phyloP scores from a whole-genome alignment of 108 stramenopile species.

The Discostella stelligeroides region DNA sequence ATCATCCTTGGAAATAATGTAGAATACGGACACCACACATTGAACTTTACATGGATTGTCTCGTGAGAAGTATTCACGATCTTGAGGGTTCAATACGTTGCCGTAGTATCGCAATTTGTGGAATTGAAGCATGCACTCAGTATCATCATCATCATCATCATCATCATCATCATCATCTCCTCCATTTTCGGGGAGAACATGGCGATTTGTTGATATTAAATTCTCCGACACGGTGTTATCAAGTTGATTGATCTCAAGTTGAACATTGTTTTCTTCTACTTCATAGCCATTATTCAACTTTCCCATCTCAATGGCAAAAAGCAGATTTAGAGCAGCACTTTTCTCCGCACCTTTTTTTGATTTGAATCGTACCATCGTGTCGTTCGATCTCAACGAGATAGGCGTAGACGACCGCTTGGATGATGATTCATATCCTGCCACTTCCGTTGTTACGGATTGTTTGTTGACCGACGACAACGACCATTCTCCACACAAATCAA shows the following conservation, averaged over 20 bases:
- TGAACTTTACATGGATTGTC: constrained; percentile 23
- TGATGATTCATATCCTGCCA: no score
- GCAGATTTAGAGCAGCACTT: constrained; percentile 31
- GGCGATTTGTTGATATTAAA: no score
- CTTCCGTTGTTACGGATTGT: no score
- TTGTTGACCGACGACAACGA: no score
- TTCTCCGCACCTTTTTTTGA: constrained; percentile 28
- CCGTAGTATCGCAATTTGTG: constrained; percentile 14
- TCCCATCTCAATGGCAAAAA: constrained; percentile 11
- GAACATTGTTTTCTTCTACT: no score
- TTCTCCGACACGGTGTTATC: no score
- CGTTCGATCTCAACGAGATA: no score
- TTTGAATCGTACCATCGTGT: no score
- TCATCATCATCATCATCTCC: neutral
- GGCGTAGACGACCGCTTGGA: no score
- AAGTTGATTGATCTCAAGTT: no score
- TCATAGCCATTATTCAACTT: neutral
- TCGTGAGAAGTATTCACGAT: constrained; percentile 10
- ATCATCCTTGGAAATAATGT: neutral
- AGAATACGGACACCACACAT: constrained; percentile 7
- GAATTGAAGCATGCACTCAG: constrained; percentile 9
- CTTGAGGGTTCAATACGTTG: neutral
- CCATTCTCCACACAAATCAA: constrained; percentile 16
- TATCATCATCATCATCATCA: constrained; percentile 4
- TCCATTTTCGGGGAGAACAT: neutral